A percentile compares a stretch with the other conserved stretches of the same genome.
These are phyloP conservation scores for Fusarium sp. DNA, from an alignment of 2,329 filamentous ascomycete genomes.

Conservation along the genomic window DNA sequence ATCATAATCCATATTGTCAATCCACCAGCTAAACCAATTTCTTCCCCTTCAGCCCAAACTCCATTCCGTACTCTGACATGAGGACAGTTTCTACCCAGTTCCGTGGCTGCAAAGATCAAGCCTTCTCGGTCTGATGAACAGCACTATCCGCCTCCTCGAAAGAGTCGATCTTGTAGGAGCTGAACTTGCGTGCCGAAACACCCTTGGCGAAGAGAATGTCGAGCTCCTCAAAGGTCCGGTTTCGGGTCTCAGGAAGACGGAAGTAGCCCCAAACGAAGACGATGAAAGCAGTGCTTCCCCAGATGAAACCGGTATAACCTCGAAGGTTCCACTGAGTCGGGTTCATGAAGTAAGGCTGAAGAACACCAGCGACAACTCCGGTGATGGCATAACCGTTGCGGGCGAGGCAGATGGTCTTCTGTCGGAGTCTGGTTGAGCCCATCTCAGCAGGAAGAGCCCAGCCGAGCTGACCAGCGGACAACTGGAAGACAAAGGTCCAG, in stretches of 20 bases:
- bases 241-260: conserved; percentile 62
- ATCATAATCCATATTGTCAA: neutral
- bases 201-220: conserved; percentile 59
- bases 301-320: conserved; percentile 53
- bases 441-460: conserved; percentile 48
- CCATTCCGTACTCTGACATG: neutral
- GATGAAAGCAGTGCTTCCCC: conserved; percentile 39
- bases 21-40: neutral
- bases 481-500: conserved; percentile 48
- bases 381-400: conserved; percentile 41
- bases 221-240: conserved; percentile 62
- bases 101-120: neutral
- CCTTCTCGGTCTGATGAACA: neutral
- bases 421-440: conserved; percentile 44
- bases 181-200: conserved; percentile 32
- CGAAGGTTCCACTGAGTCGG: conserved; percentile 51
- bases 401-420: conserved; percentile 48
- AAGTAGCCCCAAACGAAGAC: conserved; percentile 53
- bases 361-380: conserved; percentile 37
- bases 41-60: neutral
- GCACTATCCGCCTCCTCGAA: conserved; percentile 7
- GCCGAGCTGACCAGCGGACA: conserved; percentile 51
- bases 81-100: neutral
- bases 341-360: conserved; percentile 52
- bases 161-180: conserved; percentile 15